Evolutionary conservation across 73 alveolate species (phyloP), one percentile per base, ranked within the genome.

Genomic region (Paramecium bursaria): DNA sequence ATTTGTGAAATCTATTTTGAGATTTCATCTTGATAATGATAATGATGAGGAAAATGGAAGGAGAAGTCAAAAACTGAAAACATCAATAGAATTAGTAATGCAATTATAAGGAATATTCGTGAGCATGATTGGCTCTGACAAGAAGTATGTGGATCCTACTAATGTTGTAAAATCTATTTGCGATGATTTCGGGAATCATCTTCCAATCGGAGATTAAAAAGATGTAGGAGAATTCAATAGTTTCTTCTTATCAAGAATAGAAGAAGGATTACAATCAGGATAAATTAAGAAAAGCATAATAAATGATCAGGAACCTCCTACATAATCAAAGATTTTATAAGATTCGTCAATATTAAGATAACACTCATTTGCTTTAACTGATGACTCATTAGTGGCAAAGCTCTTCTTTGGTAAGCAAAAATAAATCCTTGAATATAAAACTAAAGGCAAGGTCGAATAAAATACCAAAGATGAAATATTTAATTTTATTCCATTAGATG

Each of bases 141-240:
- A 87, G 57, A 91, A 88, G 53, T 92, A 92, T 79, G 85, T 86
- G 1, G 96, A 92, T 35, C 97, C 98, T 1, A 48, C 93, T 25
- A 75, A 74, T 35, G 94, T 92, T 1, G 79, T 94, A 33, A 61
- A 80, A n/a, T 39, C 86, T 19, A 79, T 92, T 4, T 87, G 86
- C 33, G 95, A 92, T 60, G 96, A 91, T 25, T 89, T 86, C 52
- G 97, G 97, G 3, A 85, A 87, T 76, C 54, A 54, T 47, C 49
- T 94, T 10, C 82, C 79, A 35, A 42, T 94, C 17, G 97, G 97
- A 6, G 97, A 91, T 46, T 90, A 94, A 75, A 87, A 92, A 67
- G 98, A 94, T 57, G 87, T 94, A 1, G 97, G 97, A 22, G 98
- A 94, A 85, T 92, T 94, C 87, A 74, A 92, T 61, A 85, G 87